Evolutionary conservation across 768 basidiomycete genomes (phyloP), one percentile per base, ranked within the genome.

Genomic region (Naganishia onofrii): DNA sequence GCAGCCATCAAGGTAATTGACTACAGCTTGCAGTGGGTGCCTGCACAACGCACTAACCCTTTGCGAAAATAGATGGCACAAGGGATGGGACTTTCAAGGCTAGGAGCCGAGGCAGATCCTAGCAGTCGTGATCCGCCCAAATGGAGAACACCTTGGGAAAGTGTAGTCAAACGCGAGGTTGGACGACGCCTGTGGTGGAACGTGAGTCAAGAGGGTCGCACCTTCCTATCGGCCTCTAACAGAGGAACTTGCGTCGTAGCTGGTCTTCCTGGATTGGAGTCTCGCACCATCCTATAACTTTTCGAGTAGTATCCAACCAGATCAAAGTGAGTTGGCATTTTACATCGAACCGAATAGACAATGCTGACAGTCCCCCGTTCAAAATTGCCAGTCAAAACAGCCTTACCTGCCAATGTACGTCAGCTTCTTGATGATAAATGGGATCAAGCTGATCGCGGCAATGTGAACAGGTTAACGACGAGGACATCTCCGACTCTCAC

Each of bases 141-240:
- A 72, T 82, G 81, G 81, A 76, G 76, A 29, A 79, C 80, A 26
- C 71, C 79, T 32, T 82, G 80, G 80, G 78, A 80, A 54, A 75
- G 73, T 42, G 67, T 82, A n/a, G 76, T 81, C 57, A 77, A 80
- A 55, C 74, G 81, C 17, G 81, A 82, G 69, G 77, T 79, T 26
- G 81, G 78, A 0, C 63, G 81, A 19, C 71, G 80, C 52, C 72
- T 80, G 0, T 82, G 80, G 80, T 81, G 81, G 80, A 80, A 80
- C 67, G 67, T 67, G 29, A 58, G 71, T 57, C 48, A 0, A 9
- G 17, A 5, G 48, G 12, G 1, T 23, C 6, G 42, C n/a, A 12
- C 3, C 58, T 13, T 21, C 38, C 13, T 23, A 48, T n/a, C 28
- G 8, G 23, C 1, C 23, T 8, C 21, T 42, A 8, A 17, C 26